A percentile compares a stretch with the other conserved stretches of the same genome.
These are phyloP conservation scores for Diplocarpon rosae DNA, from an alignment of 2,329 filamentous ascomycete species.

Conservation along the genomic window DNA sequence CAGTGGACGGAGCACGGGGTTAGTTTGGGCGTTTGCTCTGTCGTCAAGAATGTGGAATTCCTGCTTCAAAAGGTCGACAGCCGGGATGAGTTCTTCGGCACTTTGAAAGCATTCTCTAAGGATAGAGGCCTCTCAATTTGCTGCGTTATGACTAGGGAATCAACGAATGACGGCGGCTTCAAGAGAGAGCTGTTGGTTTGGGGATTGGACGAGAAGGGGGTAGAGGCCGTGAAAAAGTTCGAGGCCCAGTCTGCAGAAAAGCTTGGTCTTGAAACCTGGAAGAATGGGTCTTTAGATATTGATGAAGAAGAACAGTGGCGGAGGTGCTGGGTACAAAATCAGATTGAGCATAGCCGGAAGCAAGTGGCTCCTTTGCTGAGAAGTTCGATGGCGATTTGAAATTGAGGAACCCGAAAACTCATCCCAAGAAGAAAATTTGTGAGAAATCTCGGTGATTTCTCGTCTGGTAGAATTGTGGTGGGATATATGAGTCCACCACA, in stretches of 20 bases:
- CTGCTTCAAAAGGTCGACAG: slow-evolving; percentile 43
- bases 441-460: no score
- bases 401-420: not conserved
- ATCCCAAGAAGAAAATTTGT: no score
- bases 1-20: slow-evolving; percentile 51
- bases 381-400: slow-evolving; percentile 21
- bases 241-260: slow-evolving; percentile 32
- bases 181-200: slow-evolving; percentile 58
- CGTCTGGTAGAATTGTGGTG: no score
- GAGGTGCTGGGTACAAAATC: slow-evolving; percentile 56
- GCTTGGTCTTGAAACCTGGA: slow-evolving; percentile 47
- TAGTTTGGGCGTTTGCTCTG: slow-evolving; percentile 55
- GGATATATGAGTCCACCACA: no score
- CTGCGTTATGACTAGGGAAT: slow-evolving; percentile 56
- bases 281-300: slow-evolving; percentile 36
- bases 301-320: slow-evolving; percentile 35
- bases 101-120: slow-evolving; percentile 41
- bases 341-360: slow-evolving; percentile 51
- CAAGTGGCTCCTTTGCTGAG: slow-evolving; percentile 58
- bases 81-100: slow-evolving; percentile 34
- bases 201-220: slow-evolving; percentile 41
- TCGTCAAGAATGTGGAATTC: slow-evolving; percentile 52
- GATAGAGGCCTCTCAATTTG: slow-evolving; percentile 51
- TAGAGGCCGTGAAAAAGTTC: slow-evolving; percentile 44
- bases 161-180: slow-evolving; percentile 42